Evolutionary conservation across 768 basidiomycete genomes (phyloP).

Genomic region (Lactifluus rugatus): DNA sequence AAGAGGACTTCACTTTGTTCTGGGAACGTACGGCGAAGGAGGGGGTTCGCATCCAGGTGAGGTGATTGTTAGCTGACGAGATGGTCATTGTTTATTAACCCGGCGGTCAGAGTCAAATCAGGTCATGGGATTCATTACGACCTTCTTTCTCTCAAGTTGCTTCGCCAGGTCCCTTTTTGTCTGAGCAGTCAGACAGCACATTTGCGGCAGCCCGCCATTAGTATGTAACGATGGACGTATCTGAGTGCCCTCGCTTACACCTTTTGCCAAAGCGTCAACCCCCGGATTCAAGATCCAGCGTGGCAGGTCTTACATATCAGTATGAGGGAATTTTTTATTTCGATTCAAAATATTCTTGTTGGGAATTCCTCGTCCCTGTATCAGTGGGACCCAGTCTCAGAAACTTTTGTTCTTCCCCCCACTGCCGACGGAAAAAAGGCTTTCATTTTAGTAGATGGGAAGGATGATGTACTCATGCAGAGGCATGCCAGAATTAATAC

Average conservation of each 20-base stretch:
- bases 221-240: constrained; percentile 32
- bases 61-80: neutral
- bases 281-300: constrained; percentile 33
- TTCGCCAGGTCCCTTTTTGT: constrained; percentile 48
- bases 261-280: constrained; percentile 35
- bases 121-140: constrained; percentile 57
- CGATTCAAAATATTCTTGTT: constrained; percentile 46
- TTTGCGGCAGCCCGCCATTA: constrained; percentile 50
- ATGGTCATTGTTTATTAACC: neutral
- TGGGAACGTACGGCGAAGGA: constrained; percentile 5
- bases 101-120: constrained; percentile 33
- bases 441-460: constrained; percentile 43
- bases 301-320: constrained; percentile 36
- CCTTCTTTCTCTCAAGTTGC: constrained; percentile 26
- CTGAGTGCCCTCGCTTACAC: neutral
- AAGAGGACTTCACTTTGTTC: neutral
- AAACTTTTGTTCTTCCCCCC: constrained; percentile 46
- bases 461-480: constrained; percentile 42
- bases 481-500: constrained; percentile 34
- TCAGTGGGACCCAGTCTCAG: constrained; percentile 46
- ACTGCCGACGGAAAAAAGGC: constrained; percentile 28
- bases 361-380: constrained; percentile 62
- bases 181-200: constrained; percentile 49
- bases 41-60: constrained; percentile 5
- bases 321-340: constrained; percentile 39